Percentiles rank a stretch among this genome's conserved stretches.
phyloP scores from a whole-genome alignment of 192 early-diverging fungal genomes.

The Coemansia umbellata region DNA sequence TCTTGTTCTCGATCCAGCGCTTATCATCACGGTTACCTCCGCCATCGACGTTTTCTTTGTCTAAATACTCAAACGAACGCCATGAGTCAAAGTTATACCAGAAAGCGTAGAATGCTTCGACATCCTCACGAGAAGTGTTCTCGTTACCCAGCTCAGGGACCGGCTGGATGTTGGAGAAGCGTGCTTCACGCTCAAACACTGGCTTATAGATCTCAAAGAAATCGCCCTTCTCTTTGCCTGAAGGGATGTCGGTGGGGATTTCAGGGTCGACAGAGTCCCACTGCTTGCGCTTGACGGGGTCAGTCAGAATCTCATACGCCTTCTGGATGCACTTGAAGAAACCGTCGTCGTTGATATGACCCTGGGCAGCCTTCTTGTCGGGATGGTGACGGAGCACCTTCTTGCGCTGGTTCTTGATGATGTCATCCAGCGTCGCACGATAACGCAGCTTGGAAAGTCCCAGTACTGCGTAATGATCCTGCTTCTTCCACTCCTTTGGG shows the following conservation, averaged over 20 bases:
- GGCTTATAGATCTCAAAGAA: constrained; percentile 77
- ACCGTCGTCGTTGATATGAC: constrained; percentile 78
- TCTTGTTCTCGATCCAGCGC: constrained; percentile 92
- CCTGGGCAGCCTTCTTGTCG: constrained; percentile 91
- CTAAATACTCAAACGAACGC: constrained; percentile 96
- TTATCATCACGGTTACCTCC: constrained; percentile 95
- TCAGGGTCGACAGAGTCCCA: constrained; percentile 95
- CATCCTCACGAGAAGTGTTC: constrained; percentile 57
- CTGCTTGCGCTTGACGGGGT: constrained; percentile 84
- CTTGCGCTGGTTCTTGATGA: constrained; percentile 79
- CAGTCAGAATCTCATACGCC: constrained; percentile 90
- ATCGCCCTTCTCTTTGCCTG: constrained; percentile 64
- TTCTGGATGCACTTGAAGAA: constrained; percentile 99
- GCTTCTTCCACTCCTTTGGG: constrained; percentile 93
- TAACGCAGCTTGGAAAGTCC: constrained; percentile 87
- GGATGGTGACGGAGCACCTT: constrained; percentile 99
- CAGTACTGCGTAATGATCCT: constrained; percentile 96
- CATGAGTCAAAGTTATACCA: constrained; percentile 92
- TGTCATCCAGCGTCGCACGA: constrained; percentile 87
- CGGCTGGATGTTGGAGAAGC: constrained; percentile 90
- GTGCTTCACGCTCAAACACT: constrained; percentile 82
- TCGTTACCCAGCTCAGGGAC: constrained; percentile 77
- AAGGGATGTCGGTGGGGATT: constrained; percentile 70
- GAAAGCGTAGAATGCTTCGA: constrained; percentile 83
- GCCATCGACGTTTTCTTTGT: constrained; percentile 92